Conservation (phyloP, 2,329 filamentous ascomycete species). For the Cladosporium sp. region DNA sequence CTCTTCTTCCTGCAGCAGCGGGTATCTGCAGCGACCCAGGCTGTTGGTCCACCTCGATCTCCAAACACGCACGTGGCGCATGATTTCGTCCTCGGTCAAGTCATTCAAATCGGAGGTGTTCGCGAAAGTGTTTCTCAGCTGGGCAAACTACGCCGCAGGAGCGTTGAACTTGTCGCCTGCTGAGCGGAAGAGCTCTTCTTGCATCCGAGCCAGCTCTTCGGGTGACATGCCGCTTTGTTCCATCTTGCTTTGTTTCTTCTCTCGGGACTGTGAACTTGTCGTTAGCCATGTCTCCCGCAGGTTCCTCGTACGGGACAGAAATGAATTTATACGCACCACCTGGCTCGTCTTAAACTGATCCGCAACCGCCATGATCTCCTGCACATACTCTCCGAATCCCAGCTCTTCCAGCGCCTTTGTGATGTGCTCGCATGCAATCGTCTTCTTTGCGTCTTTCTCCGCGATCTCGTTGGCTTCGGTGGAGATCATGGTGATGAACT, state of each 20-base stretch:
- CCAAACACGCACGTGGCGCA: not conserved
- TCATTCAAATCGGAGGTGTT: not conserved
- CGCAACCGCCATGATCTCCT: slow-evolving; percentile 79
- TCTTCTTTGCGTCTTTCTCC: slow-evolving; percentile 98
- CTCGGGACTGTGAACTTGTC: slow-evolving; percentile 62
- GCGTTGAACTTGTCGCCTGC: slow-evolving; percentile 68
- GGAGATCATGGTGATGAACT: slow-evolving; percentile 98
- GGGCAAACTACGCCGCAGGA: slow-evolving; percentile 5
- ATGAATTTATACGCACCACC: slow-evolving; percentile 58
- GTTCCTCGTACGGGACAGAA: not conserved
- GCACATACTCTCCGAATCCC: slow-evolving; percentile 88
- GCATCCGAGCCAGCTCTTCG: slow-evolving; percentile 82
- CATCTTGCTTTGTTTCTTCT: slow-evolving; percentile 97
- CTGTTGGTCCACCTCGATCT: too few relatives aligned
- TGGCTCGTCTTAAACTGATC: slow-evolving; percentile 89
- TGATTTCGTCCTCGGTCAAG: not conserved
- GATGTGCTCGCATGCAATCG: slow-evolving; percentile 96
- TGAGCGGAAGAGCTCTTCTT: slow-evolving; percentile 85
- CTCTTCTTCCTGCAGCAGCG: not conserved
- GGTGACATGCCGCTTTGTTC: slow-evolving; percentile 89
- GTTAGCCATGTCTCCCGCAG: slow-evolving; percentile 1
- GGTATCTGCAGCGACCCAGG: not conserved
- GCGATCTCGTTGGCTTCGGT: slow-evolving; percentile 98
- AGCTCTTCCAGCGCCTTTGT: slow-evolving; percentile 90
- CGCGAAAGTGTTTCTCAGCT: not conserved